Evolutionary conservation across 1,284 basidiomycete species (phyloP).

Genomic region (Ustilago trichophora): DNA sequence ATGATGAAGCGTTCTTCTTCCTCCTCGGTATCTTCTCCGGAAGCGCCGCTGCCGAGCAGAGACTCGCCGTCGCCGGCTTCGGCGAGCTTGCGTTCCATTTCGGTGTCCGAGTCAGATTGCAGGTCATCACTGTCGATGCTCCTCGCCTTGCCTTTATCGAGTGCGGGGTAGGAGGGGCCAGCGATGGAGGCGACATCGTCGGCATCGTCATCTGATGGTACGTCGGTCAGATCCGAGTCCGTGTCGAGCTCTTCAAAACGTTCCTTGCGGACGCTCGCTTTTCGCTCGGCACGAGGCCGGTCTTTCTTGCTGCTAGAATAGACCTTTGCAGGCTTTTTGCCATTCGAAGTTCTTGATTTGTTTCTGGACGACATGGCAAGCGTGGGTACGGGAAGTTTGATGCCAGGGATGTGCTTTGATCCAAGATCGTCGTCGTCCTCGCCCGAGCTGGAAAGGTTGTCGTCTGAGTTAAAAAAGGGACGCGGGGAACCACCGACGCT

Average conservation of each 20-base stretch:
- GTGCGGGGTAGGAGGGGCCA: slow-evolving; percentile 15
- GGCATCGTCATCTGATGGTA: slow-evolving; percentile 39
- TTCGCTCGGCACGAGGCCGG: slow-evolving; percentile 47
- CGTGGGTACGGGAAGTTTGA: slow-evolving; percentile 51
- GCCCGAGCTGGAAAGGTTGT: slow-evolving; percentile 35
- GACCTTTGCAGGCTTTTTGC: slow-evolving; percentile 38
- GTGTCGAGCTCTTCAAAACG: slow-evolving; percentile 53
- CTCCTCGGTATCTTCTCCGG: slow-evolving; percentile 56
- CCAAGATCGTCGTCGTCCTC: slow-evolving; percentile 44
- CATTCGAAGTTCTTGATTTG: slow-evolving; percentile 12
- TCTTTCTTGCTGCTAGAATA: slow-evolving; percentile 45
- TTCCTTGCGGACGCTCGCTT: slow-evolving; percentile 57
- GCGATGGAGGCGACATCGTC: slow-evolving; percentile 7
- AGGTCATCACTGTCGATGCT: slow-evolving; percentile 40
- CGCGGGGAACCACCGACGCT: slow-evolving; percentile 43
- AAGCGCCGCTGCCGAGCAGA: slow-evolving; percentile 62
- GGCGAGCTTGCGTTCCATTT: slow-evolving; percentile 62
- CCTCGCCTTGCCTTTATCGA: slow-evolving; percentile 43
- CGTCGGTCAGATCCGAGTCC: slow-evolving; percentile 49
- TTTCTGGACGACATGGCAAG: slow-evolving; percentile 47
- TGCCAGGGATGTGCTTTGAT: slow-evolving; percentile 43
- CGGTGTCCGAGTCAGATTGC: slow-evolving; percentile 53
- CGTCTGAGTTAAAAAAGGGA: slow-evolving; percentile 37
- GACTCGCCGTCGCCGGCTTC: slow-evolving; percentile 64
- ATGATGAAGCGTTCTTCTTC: slow-evolving; percentile 64